These are phyloP conservation scores for Alisma plantagoaquatica DNA, from an alignment of 106 monocot species.

Conservation along the genomic window DNA sequence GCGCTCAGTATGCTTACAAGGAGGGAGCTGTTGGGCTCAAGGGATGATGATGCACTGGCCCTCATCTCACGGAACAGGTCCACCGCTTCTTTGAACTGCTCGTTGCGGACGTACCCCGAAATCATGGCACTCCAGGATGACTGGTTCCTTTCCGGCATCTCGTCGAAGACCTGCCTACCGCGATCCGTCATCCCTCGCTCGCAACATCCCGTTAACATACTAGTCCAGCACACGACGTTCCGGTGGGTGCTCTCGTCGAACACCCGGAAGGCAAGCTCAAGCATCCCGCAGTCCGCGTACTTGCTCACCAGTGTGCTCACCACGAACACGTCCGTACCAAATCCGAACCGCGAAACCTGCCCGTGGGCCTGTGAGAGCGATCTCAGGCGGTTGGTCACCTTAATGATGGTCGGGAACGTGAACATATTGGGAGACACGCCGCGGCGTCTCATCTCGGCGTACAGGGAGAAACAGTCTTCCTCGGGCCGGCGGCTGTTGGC, in stretches of 20 bases:
- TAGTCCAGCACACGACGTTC: constrained; percentile 19
- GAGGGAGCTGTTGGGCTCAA: constrained; percentile 17
- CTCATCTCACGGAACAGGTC: constrained; percentile 23
- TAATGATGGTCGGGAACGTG: constrained; percentile 24
- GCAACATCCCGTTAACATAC: constrained; percentile 14
- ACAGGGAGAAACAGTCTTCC: constrained; percentile 9
- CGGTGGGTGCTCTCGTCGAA: constrained; percentile 1
- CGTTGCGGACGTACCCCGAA: constrained; percentile 19
- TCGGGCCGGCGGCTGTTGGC: neutral
- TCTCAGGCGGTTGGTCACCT: neutral
- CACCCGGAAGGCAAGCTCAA: constrained; percentile 10
- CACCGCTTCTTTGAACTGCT: constrained; percentile 13
- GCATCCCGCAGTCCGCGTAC: constrained; percentile 5
- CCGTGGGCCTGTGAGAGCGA: constrained; percentile 12
- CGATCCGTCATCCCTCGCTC: constrained; percentile 1
- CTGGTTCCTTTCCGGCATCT: constrained; percentile 27
- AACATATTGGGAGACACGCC: constrained; percentile 21
- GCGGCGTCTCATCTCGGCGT: constrained; percentile 11
- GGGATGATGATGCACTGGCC: neutral
- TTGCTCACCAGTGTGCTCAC: constrained; percentile 14
- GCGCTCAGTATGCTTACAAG: constrained; percentile 25
- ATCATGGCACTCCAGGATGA: constrained; percentile 32
- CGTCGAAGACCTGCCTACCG: constrained; percentile 21
- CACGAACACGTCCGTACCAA: constrained; percentile 17
- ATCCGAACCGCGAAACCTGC: constrained; percentile 20